These are phyloP conservation scores for Alectoria sarmentosa DNA, from an alignment of 495 filamentous ascomycete species.

Conservation along the genomic window DNA sequence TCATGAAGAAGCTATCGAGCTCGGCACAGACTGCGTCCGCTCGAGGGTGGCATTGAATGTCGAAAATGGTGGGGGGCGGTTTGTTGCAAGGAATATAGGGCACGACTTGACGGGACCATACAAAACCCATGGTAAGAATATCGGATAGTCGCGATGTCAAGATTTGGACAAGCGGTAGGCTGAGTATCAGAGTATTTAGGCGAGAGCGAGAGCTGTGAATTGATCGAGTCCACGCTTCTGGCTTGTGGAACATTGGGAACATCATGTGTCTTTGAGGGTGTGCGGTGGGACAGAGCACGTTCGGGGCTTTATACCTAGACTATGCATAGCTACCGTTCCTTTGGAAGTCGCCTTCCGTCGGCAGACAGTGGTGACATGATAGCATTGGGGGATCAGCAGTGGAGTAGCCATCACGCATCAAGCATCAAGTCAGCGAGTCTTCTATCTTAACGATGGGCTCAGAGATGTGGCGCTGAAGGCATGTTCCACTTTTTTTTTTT, in stretches of 20 bases:
- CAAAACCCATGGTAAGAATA: background rate
- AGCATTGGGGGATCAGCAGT: background rate
- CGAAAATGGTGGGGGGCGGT: constrained; percentile 10
- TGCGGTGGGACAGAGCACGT: background rate
- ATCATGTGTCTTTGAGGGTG: background rate
- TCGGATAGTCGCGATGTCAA: background rate
- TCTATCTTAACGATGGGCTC: background rate
- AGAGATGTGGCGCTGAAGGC: background rate
- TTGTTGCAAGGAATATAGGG: constrained; percentile 10
- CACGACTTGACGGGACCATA: constrained; percentile 1
- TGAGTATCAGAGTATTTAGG: background rate
- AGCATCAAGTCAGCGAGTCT: background rate
- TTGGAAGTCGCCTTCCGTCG: background rate
- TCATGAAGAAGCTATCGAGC: constrained; percentile 33
- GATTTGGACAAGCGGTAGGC: background rate
- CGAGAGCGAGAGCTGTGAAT: background rate
- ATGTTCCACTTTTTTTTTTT: background rate
- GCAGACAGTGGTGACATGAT: background rate
- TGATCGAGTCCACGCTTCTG: background rate
- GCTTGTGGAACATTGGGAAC: constrained; percentile 6
- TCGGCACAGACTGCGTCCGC: constrained; percentile 18
- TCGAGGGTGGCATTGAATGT: constrained; percentile 7
- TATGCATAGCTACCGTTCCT: background rate
- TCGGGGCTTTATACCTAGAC: background rate
- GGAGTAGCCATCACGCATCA: background rate